phyloP scores from a whole-genome alignment of 1,139 yeast species.

The Ogataea hybrid region DNA sequence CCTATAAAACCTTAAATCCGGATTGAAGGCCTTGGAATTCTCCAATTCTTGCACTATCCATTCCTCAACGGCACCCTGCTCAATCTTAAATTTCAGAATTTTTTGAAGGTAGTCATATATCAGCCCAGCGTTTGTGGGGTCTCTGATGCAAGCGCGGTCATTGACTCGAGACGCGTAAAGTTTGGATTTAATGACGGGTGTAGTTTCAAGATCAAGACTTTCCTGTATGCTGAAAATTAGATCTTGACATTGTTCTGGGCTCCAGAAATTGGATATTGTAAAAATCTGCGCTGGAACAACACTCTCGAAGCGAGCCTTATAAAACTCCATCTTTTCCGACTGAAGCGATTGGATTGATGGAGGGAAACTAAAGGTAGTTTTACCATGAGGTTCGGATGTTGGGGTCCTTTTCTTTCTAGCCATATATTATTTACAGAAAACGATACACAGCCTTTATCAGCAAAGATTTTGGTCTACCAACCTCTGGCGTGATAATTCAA shows the following conservation, averaged over 20 bases:
- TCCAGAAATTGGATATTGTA: conserved; percentile 45
- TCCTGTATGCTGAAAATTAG: conserved; percentile 10
- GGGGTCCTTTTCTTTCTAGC: not conserved
- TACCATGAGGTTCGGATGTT: not conserved
- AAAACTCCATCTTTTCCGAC: not conserved
- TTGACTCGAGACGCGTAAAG: conserved; percentile 61
- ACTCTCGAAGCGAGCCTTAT: conserved; percentile 12
- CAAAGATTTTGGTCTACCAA: conserved; percentile 27
- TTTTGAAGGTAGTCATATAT: conserved; percentile 46
- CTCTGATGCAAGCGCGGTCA: conserved; percentile 48
- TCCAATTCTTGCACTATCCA: conserved; percentile 32
- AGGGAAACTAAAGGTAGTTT: conserved; percentile 10
- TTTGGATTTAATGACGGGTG: conserved; percentile 47
- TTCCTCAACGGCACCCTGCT: conserved; percentile 36
- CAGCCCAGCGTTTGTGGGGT: conserved; percentile 38
- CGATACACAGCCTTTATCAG: conserved; percentile 4
- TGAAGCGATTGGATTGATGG: conserved; percentile 5
- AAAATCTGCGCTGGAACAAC: conserved; percentile 40
- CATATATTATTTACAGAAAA: not conserved
- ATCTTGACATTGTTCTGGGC: conserved; percentile 37
- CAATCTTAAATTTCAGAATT: conserved; percentile 33
- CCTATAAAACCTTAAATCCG: conserved; percentile 56
- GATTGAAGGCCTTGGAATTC: conserved; percentile 51
- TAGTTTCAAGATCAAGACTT: conserved; percentile 40
- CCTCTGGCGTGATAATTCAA: conserved; percentile 34